Evolutionary conservation across 2,329 filamentous ascomycete species (phyloP), one percentile per base, ranked within the genome.

Genomic region (Anisogramma anomala): DNA sequence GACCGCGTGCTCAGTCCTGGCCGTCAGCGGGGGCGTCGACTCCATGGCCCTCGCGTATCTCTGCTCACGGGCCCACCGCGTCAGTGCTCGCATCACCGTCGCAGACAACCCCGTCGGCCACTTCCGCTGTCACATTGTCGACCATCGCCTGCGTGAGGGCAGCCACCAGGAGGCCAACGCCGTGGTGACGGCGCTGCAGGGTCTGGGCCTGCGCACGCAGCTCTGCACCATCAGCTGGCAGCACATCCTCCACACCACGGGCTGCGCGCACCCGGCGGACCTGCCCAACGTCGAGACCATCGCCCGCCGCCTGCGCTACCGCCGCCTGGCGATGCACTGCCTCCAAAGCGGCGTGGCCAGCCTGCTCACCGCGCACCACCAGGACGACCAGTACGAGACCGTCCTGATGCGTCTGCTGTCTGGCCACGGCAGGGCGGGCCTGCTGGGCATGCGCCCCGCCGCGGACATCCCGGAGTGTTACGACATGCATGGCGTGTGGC

Each of bases 1-100:
- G 28, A 17, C 10, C 17, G 8, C 7, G 14, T 25, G 7, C 15
- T 15, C 48, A 84, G 81, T 72, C 40, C 65, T 96, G 45, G 91
- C 88, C 13, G 68, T 96, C 47, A 95, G 88, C 55, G 91, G 91
- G 18, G 91, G 91, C 6, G 84, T 91, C 28, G 91, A 98, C 60
- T 96, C 89, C n/a, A 98, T 96, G 88, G 89, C 89, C 20, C 68
- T 98, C 46, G 86, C 87, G 41, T 78, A 69, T 46, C 71, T 96
- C 26, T 84, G 83, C 56, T 70, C 68, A 36, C 60, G 65, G 33
- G 52, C 72, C 26, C 59, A 61, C 27, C 56, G 46, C 3, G 45
- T 47, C 3, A 53, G 64, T 33, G 54, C 53, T 2, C 44, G 50
- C 19, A 53, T 66, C 47, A 60, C 49, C 32, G 54, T 76, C 19